These are phyloP conservation scores for Ophiognomonia clavigignenti-juglandacearum DNA, from an alignment of 2,329 filamentous ascomycete genomes.

Conservation along the genomic window DNA sequence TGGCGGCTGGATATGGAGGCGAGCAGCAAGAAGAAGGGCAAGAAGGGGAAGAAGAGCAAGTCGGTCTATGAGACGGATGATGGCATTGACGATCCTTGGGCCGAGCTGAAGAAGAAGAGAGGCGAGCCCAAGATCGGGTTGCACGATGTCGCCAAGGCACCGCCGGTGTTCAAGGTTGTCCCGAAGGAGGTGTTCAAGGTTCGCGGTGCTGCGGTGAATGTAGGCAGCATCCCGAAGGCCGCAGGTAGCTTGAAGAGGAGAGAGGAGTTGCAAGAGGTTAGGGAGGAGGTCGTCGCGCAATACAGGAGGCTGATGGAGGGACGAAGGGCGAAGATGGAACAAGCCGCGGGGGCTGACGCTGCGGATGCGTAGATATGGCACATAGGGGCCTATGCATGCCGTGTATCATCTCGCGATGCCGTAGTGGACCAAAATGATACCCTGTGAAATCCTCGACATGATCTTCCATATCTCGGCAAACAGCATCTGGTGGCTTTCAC, in stretches of 20 bases:
- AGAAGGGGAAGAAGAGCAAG: constrained; percentile 34
- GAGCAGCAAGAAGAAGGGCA: constrained; percentile 27
- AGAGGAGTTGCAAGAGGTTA: constrained; percentile 67
- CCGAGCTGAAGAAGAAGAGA: constrained; percentile 62
- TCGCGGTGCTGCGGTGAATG: constrained; percentile 59
- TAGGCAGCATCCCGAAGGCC: constrained; percentile 62
- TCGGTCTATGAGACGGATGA: constrained; percentile 38
- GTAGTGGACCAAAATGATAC: no score
- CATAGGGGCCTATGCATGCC: no score
- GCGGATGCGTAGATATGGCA: no score
- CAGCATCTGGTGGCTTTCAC: no score
- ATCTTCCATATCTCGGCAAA: no score
- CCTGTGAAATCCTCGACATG: no score
- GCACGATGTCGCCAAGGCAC: constrained; percentile 65
- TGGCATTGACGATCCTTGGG: constrained; percentile 68
- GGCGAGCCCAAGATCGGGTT: constrained; percentile 48
- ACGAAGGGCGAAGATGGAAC: constrained; percentile 28
- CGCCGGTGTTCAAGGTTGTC: constrained; percentile 65
- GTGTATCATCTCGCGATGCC: no score
- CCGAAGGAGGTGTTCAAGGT: constrained; percentile 61
- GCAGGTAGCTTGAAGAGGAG: constrained; percentile 67
- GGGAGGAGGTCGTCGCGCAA: constrained; percentile 66
- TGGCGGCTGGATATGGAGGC: constrained; percentile 44
- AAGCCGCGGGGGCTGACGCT: neutral
- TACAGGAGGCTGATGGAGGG: constrained; percentile 68